Evolutionary conservation across 225 moss, liverwort and hornwort genomes (phyloP).

Genomic region (Rhytidiadelphus loreus): DNA sequence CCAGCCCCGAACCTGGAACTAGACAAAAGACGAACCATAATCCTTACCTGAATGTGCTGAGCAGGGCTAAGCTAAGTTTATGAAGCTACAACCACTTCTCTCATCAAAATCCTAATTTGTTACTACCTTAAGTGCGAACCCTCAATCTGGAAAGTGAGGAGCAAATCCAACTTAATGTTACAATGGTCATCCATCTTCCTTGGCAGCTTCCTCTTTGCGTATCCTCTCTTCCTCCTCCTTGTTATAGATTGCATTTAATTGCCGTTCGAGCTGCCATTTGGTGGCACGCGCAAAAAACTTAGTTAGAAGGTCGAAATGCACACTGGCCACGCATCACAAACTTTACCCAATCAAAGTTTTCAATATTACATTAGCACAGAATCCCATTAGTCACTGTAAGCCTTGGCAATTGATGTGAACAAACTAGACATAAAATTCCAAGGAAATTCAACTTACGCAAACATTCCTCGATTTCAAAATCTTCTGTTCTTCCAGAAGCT

Average conservation of each 20-base stretch:
- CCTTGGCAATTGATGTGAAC: not conserved
- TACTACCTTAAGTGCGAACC: not conserved
- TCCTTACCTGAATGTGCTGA: not conserved
- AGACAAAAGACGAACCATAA: not conserved
- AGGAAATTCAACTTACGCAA: constrained; percentile 15
- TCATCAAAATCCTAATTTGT: not conserved
- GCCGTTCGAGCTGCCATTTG: constrained; percentile 35
- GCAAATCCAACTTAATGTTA: not conserved
- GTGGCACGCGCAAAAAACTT: not conserved
- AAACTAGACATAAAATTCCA: not conserved
- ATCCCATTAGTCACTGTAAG: not conserved
- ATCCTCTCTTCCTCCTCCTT: constrained; percentile 59
- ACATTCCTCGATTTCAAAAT: constrained; percentile 27
- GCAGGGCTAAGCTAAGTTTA: not conserved
- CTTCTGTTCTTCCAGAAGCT: constrained; percentile 27
- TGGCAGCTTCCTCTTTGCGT: constrained; percentile 44
- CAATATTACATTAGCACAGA: not conserved
- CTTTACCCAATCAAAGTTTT: not conserved
- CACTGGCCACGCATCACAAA: not conserved
- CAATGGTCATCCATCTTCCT: constrained; percentile 21
- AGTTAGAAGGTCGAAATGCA: not conserved
- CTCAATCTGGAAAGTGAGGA: not conserved
- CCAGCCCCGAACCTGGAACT: not conserved
- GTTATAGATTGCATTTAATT: constrained; percentile 46
- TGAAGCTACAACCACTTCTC: not conserved